These are phyloP conservation scores for Coemansia sp. DNA, from an alignment of 192 early-diverging fungal species.

Conservation along the genomic window DNA sequence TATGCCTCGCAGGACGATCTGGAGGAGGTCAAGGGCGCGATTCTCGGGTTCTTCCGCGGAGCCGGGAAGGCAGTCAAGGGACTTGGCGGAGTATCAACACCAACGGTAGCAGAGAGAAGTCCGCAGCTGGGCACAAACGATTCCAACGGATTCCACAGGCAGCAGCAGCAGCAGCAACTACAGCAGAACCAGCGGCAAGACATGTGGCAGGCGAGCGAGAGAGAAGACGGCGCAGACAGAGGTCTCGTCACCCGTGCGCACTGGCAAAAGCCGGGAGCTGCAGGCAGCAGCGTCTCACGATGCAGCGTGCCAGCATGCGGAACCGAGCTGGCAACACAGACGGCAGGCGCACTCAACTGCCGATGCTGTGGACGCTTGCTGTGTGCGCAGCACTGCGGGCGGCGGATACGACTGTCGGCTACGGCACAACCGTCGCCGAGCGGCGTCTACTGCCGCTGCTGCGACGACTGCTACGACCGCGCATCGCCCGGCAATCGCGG, in stretches of 20 bases:
- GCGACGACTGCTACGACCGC: conserved; percentile 58
- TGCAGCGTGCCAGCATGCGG: conserved; percentile 34
- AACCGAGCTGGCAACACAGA: conserved; percentile 7
- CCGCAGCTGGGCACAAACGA: not conserved
- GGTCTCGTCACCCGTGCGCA: conserved; percentile 30
- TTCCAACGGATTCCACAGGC: too few species aligned
- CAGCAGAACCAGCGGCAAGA: too few species aligned
- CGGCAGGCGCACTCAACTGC: conserved; percentile 12
- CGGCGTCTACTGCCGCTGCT: conserved; percentile 63
- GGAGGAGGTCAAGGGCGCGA: conserved; percentile 34
- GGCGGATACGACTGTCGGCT: conserved; percentile 59
- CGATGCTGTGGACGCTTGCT: conserved; percentile 64
- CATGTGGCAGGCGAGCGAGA: conserved; percentile 14
- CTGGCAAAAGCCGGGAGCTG: conserved; percentile 28
- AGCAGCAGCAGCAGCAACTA: not conserved
- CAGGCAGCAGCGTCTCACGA: not conserved
- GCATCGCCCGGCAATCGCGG: conserved; percentile 25
- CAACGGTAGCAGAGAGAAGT: not conserved
- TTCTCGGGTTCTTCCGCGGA: conserved; percentile 46
- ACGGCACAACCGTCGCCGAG: conserved; percentile 62
- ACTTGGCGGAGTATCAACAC: conserved; percentile 1
- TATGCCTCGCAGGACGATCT: conserved; percentile 39
- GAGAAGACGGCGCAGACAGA: conserved; percentile 25
- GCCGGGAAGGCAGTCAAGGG: conserved; percentile 40
- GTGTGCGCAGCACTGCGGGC: conserved; percentile 62